phyloP scores from a whole-genome alignment of 441 rosid genomes.

The Theobroma grandiflorum region DNA sequence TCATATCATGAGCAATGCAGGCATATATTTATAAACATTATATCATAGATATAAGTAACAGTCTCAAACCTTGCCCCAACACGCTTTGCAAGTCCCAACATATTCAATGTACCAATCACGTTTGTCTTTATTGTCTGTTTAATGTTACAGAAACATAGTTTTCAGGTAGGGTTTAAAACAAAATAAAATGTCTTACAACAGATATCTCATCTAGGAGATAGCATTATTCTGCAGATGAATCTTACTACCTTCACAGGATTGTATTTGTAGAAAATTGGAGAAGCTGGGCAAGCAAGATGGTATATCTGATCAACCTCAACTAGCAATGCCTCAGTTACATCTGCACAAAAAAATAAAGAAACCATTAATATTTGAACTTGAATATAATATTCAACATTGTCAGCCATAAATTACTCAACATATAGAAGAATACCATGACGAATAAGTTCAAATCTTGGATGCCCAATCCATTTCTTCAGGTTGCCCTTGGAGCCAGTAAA shows the following conservation, averaged over 20 bases:
- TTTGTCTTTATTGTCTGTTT: slow-evolving; percentile 81
- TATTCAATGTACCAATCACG: slow-evolving; percentile 81
- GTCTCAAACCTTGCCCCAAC: slow-evolving; percentile 76
- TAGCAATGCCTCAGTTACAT: slow-evolving; percentile 76
- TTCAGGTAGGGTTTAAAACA: neutral
- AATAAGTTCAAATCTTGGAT: slow-evolving; percentile 96
- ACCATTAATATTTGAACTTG: neutral
- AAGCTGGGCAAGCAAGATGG: slow-evolving; percentile 86
- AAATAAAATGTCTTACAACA: neutral
- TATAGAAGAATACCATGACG: slow-evolving; percentile 76
- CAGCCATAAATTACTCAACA: neutral
- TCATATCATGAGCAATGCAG: slow-evolving; percentile 27
- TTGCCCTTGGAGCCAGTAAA: slow-evolving; percentile 98
- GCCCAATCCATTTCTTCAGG: slow-evolving; percentile 94
- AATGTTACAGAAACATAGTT: slow-evolving; percentile 17
- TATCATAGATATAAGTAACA: neutral
- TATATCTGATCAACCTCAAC: slow-evolving; percentile 76
- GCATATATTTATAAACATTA: neutral
- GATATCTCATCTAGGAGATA: neutral
- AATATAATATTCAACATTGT: slow-evolving; percentile 11
- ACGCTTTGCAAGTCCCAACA: slow-evolving; percentile 86
- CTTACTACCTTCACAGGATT: slow-evolving; percentile 82
- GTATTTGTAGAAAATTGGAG: slow-evolving; percentile 83
- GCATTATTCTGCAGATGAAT: neutral
- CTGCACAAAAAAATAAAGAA: slow-evolving; percentile 37